phyloP scores from a whole-genome alignment of 2,329 filamentous ascomycete species.

The Diaporthe nobilis region DNA sequence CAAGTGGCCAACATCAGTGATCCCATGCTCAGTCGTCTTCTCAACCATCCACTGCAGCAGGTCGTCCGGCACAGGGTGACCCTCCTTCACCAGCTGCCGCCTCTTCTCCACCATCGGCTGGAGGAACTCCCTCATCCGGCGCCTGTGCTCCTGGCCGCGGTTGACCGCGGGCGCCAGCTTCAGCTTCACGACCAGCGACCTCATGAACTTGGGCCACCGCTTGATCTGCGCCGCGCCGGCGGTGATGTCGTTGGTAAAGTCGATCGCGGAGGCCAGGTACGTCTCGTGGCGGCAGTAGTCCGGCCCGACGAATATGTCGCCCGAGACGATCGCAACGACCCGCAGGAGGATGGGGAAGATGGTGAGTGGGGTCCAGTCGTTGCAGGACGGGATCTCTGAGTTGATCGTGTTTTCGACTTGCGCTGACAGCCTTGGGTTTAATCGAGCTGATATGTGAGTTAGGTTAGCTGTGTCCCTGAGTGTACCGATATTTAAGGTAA shows the following conservation, averaged over 20 bases:
- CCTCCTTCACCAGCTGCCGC: constrained; percentile 23
- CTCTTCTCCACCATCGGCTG: constrained; percentile 45
- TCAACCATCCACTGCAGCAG: constrained; percentile 57
- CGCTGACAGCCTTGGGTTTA: constrained; percentile 31
- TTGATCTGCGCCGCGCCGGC: constrained; percentile 47
- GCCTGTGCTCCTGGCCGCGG: constrained; percentile 30
- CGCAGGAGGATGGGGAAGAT: constrained; percentile 54
- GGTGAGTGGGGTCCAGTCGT: constrained; percentile 46
- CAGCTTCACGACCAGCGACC: constrained; percentile 20
- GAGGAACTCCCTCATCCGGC: constrained; percentile 35
- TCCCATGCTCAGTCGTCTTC: constrained; percentile 33
- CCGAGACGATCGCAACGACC: constrained; percentile 57
- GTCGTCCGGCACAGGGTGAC: constrained; percentile 52
- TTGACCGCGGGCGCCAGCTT: constrained; percentile 26
- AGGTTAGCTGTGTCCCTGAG: too few relatives aligned
- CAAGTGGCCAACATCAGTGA: constrained; percentile 49
- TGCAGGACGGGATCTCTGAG: constrained; percentile 9
- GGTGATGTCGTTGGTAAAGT: constrained; percentile 53
- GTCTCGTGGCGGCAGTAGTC: constrained; percentile 56
- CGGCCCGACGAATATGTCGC: constrained; percentile 58
- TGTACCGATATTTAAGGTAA: accelerated
- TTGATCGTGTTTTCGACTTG: constrained; percentile 33
- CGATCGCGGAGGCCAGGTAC: constrained; percentile 57
- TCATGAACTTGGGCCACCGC: constrained; percentile 36
- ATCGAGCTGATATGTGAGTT: neutral